Percentiles rank a stretch among this genome's conserved stretches.
These are phyloP conservation scores for Datisca glomerata DNA, from an alignment of 306 rosid genomes.

Conservation along the genomic window DNA sequence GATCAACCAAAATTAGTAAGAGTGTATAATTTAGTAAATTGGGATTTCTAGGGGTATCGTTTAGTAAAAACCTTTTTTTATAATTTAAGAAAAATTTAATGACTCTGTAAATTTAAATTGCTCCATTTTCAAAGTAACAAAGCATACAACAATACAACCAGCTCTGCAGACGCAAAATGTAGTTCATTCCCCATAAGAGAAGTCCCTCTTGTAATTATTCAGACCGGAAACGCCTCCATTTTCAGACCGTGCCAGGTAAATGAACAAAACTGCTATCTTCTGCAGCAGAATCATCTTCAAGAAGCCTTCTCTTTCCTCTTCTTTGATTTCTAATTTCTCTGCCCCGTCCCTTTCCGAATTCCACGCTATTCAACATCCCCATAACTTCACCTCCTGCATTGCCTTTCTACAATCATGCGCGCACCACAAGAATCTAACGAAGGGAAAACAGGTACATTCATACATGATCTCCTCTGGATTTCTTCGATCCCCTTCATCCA, in stretches of 20 bases:
- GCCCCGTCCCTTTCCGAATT: conserved; percentile 9
- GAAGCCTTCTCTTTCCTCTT: conserved; percentile 10
- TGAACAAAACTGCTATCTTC: conserved; percentile 14
- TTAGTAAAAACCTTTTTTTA: too few relatives aligned
- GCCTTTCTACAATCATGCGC: conserved; percentile 56
- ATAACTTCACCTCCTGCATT: conserved; percentile 32
- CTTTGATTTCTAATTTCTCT: conserved; percentile 23
- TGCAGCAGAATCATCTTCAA: conserved; percentile 1
- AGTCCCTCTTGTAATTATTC: not conserved
- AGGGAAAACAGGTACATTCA: conserved; percentile 48
- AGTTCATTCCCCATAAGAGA: too few relatives aligned
- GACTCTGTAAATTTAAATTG: too few relatives aligned
- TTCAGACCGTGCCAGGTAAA: not conserved
- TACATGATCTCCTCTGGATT: conserved; percentile 39
- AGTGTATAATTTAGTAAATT: too few relatives aligned
- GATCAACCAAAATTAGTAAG: too few relatives aligned
- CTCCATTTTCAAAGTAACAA: too few relatives aligned
- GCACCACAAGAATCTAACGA: conserved; percentile 23
- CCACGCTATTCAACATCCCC: not conserved
- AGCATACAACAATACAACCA: too few relatives aligned
- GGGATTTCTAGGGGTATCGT: too few relatives aligned
- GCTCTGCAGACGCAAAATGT: too few relatives aligned
- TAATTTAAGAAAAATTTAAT: too few relatives aligned
- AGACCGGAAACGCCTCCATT: not conserved
- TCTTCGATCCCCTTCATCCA: conserved; percentile 33